Conservation (phyloP, 371 early-diverging fungal genomes). For the Zychaea mexicana region DNA sequence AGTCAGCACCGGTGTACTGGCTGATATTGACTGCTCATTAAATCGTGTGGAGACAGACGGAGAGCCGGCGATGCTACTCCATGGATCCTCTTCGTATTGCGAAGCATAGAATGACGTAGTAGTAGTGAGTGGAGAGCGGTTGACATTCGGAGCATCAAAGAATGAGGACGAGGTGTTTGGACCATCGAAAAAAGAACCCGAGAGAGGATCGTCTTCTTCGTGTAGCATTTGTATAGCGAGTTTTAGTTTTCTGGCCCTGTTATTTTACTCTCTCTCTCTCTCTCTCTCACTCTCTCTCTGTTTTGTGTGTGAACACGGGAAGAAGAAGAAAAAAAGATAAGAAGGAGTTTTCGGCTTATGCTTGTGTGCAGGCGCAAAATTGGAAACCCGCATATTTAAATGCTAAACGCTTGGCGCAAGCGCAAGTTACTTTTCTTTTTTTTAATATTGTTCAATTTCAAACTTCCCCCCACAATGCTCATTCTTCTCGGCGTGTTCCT, state of each 20-base stretch:
- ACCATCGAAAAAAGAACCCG: constrained; percentile 14
- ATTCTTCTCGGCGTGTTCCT: constrained; percentile 9
- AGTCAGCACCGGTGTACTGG: not conserved
- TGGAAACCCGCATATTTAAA: too few relatives aligned
- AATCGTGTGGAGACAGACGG: not conserved
- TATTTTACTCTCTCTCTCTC: too few relatives aligned
- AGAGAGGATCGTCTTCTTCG: constrained; percentile 25
- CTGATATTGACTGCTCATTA: constrained; percentile 9
- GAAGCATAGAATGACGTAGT: constrained; percentile 17
- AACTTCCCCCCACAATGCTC: too few relatives aligned
- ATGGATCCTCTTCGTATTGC: constrained; percentile 21
- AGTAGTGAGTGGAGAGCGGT: constrained; percentile 2
- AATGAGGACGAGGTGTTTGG: constrained; percentile 9
- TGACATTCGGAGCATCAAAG: constrained; percentile 1
- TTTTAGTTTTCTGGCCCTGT: too few relatives aligned
- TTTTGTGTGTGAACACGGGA: not conserved
- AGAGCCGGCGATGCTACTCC: constrained; percentile 12
- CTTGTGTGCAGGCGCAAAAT: too few relatives aligned
- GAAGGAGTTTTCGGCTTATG: too few relatives aligned
- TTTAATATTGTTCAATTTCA: too few relatives aligned
- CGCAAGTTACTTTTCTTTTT: not conserved
- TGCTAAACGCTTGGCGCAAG: too few relatives aligned
- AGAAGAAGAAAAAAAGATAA: not conserved
- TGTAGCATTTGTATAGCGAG: constrained; percentile 12
- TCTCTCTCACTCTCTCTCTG: not conserved